Conservation (phyloP, 202 grass and related monocot species). For the Carex arenaria region DNA sequence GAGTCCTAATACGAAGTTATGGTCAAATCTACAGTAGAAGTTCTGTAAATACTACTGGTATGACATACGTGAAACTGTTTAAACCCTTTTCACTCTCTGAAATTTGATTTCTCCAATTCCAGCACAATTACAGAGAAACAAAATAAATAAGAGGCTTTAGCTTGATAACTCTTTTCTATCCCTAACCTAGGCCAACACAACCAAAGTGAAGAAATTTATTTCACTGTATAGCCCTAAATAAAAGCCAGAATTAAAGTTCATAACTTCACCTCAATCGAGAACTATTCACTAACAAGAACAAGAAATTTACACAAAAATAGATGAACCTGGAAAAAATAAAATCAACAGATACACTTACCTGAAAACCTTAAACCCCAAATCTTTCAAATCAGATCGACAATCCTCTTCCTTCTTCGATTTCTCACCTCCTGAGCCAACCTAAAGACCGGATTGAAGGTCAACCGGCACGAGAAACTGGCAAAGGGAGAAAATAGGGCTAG, state of each 20-base stretch:
- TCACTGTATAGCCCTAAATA: too few species aligned
- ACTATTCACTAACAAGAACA: too few species aligned
- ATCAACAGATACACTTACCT: background rate
- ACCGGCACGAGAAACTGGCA: constrained; percentile 5
- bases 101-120: background rate
- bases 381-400: constrained; percentile 10
- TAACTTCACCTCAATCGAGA: too few species aligned
- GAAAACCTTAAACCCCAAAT: constrained; percentile 13
- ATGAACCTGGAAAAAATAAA: background rate
- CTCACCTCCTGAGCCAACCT: background rate
- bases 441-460: background rate
- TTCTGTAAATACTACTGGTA: background rate
- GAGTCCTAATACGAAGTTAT: background rate
- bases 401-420: background rate
- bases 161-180: background rate
- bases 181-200: background rate
- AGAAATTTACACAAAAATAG: too few species aligned
- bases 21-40: background rate
- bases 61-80: background rate
- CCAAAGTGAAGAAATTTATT: too few species aligned
- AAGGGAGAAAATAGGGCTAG: background rate
- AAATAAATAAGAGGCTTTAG: background rate
- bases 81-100: background rate
- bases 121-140: background rate
- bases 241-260: too few species aligned